Percentiles rank a stretch among this genome's conserved stretches.
Conservation (phyloP, 2,329 filamentous ascomycete species). For the Curvularia sp. region DNA sequence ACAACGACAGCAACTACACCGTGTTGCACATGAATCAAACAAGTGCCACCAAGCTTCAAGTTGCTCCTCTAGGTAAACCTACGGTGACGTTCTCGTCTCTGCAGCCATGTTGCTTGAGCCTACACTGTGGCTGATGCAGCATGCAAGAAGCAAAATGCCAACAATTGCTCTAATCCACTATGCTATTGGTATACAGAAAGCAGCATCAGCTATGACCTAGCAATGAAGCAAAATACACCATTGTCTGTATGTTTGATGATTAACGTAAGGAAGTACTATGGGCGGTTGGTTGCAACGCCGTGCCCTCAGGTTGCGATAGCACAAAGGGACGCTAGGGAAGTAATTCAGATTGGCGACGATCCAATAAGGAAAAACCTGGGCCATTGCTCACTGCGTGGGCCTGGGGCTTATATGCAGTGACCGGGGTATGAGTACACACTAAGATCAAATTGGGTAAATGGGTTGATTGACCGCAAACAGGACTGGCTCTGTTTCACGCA, state of each 20-base stretch:
- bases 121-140: slow-evolving; percentile 6
- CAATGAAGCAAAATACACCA: neutral
- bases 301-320: slow-evolving; percentile 16
- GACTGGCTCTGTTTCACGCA: slow-evolving; percentile 6
- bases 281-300: neutral
- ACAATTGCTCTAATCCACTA: neutral
- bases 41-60: neutral
- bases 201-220: neutral
- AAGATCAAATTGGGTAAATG: slow-evolving; percentile 26
- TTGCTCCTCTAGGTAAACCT: neutral
- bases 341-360: slow-evolving; percentile 8
- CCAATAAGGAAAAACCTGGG: slow-evolving; percentile 21
- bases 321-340: slow-evolving; percentile 5
- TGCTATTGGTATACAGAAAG: neutral
- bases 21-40: neutral
- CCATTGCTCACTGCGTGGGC: slow-evolving; percentile 13
- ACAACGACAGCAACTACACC: neutral
- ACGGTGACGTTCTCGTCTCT: neutral
- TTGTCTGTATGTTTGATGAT: slow-evolving; percentile 2
- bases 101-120: neutral
- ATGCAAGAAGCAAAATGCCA: slow-evolving; percentile 3
- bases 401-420: slow-evolving; percentile 25
- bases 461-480: slow-evolving; percentile 19
- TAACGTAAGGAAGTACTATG: neutral
- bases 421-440: slow-evolving; percentile 17